Percentiles rank a stretch among this genome's conserved stretches.
Conservation (phyloP, 768 basidiomycete genomes). For the Serendipita sp. region DNA sequence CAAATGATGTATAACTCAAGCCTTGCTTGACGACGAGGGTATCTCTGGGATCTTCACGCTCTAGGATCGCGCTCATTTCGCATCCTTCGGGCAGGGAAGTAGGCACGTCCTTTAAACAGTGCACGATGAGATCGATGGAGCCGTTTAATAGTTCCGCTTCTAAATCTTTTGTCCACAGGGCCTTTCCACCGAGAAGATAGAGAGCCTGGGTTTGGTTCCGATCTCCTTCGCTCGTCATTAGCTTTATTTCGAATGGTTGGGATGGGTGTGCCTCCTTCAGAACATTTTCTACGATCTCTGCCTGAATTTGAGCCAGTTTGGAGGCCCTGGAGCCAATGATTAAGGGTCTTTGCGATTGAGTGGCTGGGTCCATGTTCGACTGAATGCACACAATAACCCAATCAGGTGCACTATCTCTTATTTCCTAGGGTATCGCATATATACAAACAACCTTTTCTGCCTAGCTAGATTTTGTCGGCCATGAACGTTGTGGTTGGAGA, state of each 20-base stretch:
- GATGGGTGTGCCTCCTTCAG: slow-evolving; percentile 42
- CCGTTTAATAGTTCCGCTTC: slow-evolving; percentile 63
- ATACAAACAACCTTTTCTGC: neutral
- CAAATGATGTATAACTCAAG: slow-evolving; percentile 46
- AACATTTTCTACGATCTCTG: slow-evolving; percentile 54
- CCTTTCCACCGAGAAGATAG: slow-evolving; percentile 79
- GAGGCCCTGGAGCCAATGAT: slow-evolving; percentile 74
- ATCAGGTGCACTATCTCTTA: too few species aligned
- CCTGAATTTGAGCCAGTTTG: slow-evolving; percentile 80
- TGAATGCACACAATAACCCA: too few species aligned
- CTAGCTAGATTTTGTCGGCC: slow-evolving; percentile 11
- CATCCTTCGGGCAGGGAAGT: slow-evolving; percentile 74
- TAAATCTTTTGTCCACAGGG: slow-evolving; percentile 92
- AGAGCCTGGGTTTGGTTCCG: slow-evolving; percentile 76
- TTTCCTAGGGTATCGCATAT: too few species aligned
- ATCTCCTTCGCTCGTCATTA: slow-evolving; percentile 66
- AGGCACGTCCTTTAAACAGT: slow-evolving; percentile 86
- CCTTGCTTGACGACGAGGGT: slow-evolving; percentile 74
- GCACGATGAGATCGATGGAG: slow-evolving; percentile 80
- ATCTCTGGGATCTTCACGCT: slow-evolving; percentile 80
- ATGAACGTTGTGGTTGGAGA: slow-evolving; percentile 17
- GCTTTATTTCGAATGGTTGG: slow-evolving; percentile 32
- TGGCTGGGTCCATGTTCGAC: slow-evolving; percentile 4
- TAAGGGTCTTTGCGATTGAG: slow-evolving; percentile 17
- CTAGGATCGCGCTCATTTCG: slow-evolving; percentile 65